Conservation (phyloP, 2,329 filamentous ascomycete species). For the Pestalotiopsis sp. region DNA sequence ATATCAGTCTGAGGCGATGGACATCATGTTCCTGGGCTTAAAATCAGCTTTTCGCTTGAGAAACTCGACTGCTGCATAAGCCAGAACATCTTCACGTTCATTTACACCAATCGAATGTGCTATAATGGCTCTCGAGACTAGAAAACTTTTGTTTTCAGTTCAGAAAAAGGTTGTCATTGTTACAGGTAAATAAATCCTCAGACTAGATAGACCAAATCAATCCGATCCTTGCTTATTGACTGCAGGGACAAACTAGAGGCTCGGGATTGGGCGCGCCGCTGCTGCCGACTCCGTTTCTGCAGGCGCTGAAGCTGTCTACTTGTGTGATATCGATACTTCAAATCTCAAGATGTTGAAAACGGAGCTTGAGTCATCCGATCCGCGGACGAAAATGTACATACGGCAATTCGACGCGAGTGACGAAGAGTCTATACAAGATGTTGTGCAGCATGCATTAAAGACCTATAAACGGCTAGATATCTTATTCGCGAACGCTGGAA, state of each 20-base stretch:
- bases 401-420: conserved; percentile 80
- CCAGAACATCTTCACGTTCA: too few species aligned
- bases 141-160: conserved; percentile 25
- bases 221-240: not conserved
- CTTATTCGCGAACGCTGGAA: conserved; percentile 92
- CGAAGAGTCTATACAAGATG: conserved; percentile 69
- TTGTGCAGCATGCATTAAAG: conserved; percentile 75
- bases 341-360: conserved; percentile 72
- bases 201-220: not conserved
- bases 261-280: conserved; percentile 86
- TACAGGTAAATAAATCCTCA: conserved; percentile 58
- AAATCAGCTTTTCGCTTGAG: too few species aligned
- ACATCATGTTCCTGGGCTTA: too few species aligned
- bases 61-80: too few species aligned
- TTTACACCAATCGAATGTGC: too few species aligned
- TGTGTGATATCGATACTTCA: conserved; percentile 75
- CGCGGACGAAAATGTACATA: conserved; percentile 69
- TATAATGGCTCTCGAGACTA: too few species aligned
- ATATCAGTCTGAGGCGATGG: too few species aligned
- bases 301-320: conserved; percentile 79
- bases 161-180: conserved; percentile 85
- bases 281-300: conserved; percentile 88
- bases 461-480: conserved; percentile 81
- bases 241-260: conserved; percentile 73
- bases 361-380: conserved; percentile 70